A percentile compares a stretch with the other conserved stretches of the same genome.
Evolutionary conservation across 805 yeast genomes (phyloP).

Genomic region (Pichia pseudocactophila): DNA sequence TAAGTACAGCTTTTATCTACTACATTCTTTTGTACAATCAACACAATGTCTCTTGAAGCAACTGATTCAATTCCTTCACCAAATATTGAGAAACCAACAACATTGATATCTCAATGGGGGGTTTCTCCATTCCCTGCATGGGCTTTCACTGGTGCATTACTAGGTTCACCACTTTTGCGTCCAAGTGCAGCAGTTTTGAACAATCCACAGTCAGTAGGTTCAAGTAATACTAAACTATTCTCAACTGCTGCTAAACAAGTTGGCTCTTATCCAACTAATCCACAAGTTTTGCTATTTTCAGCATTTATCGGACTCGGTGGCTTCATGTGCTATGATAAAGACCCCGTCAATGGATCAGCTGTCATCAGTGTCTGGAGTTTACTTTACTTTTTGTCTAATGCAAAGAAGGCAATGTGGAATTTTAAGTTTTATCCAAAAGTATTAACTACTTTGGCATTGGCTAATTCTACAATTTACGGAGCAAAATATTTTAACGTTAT

Average conservation of each 20-base stretch:
- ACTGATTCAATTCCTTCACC: background rate
- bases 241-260: background rate
- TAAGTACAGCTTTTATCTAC: no score
- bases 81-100: background rate
- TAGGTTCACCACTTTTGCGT: constrained; percentile 19
- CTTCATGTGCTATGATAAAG: constrained; percentile 70
- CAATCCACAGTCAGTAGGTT: constrained; percentile 10
- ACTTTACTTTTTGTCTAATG: constrained; percentile 64
- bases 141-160: constrained; percentile 30
- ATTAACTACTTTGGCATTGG: constrained; percentile 48
- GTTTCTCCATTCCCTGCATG: constrained; percentile 42
- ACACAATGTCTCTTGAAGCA: background rate
- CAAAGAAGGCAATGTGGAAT: constrained; percentile 45
- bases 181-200: constrained; percentile 14
- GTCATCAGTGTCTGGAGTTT: constrained; percentile 75
- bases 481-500: constrained; percentile 28
- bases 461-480: constrained; percentile 62
- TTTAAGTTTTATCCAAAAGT: constrained; percentile 55
- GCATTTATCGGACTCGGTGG: constrained; percentile 57
- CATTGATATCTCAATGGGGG: constrained; percentile 4
- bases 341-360: constrained; percentile 70
- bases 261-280: constrained; percentile 22
- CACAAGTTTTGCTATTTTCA: constrained; percentile 41
- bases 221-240: background rate
- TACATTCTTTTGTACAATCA: background rate